These are phyloP conservation scores for Globisporangium parvum DNA, from an alignment of 352 stramenopile species.

Conservation along the genomic window DNA sequence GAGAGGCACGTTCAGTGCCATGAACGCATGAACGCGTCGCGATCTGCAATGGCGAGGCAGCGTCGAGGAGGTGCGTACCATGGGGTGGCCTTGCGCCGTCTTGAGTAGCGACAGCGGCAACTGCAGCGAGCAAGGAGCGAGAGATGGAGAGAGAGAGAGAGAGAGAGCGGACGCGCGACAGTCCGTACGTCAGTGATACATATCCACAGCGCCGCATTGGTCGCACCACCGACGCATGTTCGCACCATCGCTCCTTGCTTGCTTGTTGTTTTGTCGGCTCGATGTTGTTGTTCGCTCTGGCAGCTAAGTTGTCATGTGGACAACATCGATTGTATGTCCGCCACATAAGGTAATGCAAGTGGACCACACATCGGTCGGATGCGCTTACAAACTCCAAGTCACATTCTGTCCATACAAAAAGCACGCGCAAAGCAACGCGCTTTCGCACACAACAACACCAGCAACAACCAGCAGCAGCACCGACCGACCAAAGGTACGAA, in stretches of 20 bases:
- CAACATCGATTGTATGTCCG: too few species aligned
- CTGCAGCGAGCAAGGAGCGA: conserved; percentile 34
- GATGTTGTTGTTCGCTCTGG: not conserved
- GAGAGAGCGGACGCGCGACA: not conserved
- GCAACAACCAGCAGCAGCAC: too few species aligned
- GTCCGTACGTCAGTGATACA: not conserved
- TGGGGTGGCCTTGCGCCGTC: conserved; percentile 92
- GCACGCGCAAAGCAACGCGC: too few species aligned
- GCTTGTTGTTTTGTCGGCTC: not conserved
- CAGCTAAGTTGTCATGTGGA: too few species aligned
- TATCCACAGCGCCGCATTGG: too few species aligned
- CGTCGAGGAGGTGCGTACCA: conserved; percentile 41
- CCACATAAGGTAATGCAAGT: too few species aligned
- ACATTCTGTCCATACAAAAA: not conserved
- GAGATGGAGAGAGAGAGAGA: not conserved
- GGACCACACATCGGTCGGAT: not conserved
- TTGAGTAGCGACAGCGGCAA: conserved; percentile 95
- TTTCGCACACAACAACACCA: too few species aligned
- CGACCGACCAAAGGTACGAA: too few species aligned
- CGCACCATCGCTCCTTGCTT: not conserved
- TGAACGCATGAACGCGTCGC: not conserved
- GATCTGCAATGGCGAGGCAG: not conserved
- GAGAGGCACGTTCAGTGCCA: not conserved
- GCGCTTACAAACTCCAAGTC: too few species aligned
- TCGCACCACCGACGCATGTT: not conserved